Percentiles rank a stretch among this genome's conserved stretches.
Evolutionary conservation across 495 filamentous ascomycete species (phyloP).

Genomic region (Monascus purpureus): DNA sequence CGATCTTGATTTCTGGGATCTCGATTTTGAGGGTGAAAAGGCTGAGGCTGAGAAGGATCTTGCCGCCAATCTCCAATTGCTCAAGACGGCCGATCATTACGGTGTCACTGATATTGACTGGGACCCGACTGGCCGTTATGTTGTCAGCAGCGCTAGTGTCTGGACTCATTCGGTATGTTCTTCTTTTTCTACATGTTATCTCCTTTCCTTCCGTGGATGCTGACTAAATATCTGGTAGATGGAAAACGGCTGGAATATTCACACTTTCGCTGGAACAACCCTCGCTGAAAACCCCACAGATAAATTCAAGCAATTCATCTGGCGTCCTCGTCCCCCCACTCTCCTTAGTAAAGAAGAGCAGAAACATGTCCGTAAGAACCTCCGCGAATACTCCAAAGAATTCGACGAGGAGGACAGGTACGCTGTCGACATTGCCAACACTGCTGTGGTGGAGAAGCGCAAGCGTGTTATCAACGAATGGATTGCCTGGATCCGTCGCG

Average conservation of each 20-base stretch:
- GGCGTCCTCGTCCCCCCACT: slow-evolving; percentile 82
- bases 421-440: slow-evolving; percentile 80
- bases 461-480: slow-evolving; percentile 79
- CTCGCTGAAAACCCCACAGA: slow-evolving; percentile 88
- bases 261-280: slow-evolving; percentile 84
- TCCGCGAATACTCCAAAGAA: slow-evolving; percentile 83
- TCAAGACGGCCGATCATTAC: slow-evolving; percentile 89
- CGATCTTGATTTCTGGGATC: slow-evolving; percentile 93
- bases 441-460: slow-evolving; percentile 79
- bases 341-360: slow-evolving; percentile 89
- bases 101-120: slow-evolving; percentile 95
- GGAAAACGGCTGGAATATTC: slow-evolving; percentile 97
- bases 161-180: slow-evolving; percentile 86
- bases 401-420: slow-evolving; percentile 94
- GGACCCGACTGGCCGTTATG: slow-evolving; percentile 91
- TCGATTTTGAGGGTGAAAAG: slow-evolving; percentile 97
- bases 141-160: slow-evolving; percentile 77
- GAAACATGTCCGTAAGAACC: slow-evolving; percentile 94
- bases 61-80: slow-evolving; percentile 82
- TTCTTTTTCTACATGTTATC: background rate
- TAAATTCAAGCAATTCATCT: slow-evolving; percentile 92
- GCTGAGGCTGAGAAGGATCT: slow-evolving; percentile 83
- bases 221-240: slow-evolving; percentile 48
- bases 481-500: slow-evolving; percentile 65
- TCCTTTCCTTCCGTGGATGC: background rate